Percentiles rank a stretch among this genome's conserved stretches.
These are phyloP conservation scores for Pseudogymnoascus sp. DNA, from an alignment of 2,329 filamentous ascomycete species.

Conservation along the genomic window DNA sequence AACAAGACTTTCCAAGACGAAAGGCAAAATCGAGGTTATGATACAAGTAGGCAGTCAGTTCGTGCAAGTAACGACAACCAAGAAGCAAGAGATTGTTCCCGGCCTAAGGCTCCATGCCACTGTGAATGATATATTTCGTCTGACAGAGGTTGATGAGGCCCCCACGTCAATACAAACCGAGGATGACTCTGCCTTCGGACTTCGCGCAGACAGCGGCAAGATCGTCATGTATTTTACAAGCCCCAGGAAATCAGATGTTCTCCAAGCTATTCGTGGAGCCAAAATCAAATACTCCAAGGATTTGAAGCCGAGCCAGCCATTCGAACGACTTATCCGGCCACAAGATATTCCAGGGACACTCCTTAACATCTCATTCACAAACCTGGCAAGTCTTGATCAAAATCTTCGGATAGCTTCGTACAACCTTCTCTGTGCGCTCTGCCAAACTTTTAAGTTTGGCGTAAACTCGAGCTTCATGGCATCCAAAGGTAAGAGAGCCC, in stretches of 20 bases:
- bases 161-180: constrained; percentile 57
- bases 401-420: constrained; percentile 57
- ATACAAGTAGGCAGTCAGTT: constrained; percentile 65
- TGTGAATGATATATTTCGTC: constrained; percentile 63
- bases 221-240: constrained; percentile 68
- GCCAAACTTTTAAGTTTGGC: constrained; percentile 60
- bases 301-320: constrained; percentile 50
- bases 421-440: constrained; percentile 59
- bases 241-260: constrained; percentile 54
- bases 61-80: constrained; percentile 61
- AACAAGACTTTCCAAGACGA: constrained; percentile 58
- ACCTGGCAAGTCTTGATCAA: constrained; percentile 56
- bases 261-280: constrained; percentile 55
- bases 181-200: constrained; percentile 59
- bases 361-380: constrained; percentile 60
- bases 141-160: constrained; percentile 61
- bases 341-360: constrained; percentile 65
- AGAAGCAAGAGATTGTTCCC: constrained; percentile 61
- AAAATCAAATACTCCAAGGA: constrained; percentile 61
- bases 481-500: constrained; percentile 44
- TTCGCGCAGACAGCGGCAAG: constrained; percentile 61
- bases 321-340: constrained; percentile 58
- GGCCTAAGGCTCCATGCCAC: constrained; percentile 54
- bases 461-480: constrained; percentile 55
- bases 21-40: constrained; percentile 62